Evolutionary conservation across 768 basidiomycete genomes (phyloP).

Genomic region (Boletus fagicola): DNA sequence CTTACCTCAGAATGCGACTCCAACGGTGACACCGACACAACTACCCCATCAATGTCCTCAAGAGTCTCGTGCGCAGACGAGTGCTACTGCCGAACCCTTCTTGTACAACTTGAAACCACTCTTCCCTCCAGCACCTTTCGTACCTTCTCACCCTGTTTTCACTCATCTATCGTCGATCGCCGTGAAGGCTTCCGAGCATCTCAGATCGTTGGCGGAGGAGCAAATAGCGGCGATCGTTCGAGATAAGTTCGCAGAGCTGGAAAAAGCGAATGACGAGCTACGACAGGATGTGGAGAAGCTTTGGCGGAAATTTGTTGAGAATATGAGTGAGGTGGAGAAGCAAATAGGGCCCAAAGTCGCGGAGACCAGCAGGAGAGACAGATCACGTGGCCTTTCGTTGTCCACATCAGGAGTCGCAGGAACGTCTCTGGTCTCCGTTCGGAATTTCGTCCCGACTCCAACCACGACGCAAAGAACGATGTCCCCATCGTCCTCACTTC

Average conservation of each 20-base stretch:
- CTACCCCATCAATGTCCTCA: slow-evolving; percentile 27
- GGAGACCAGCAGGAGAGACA: slow-evolving; percentile 23
- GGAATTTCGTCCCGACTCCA: slow-evolving; percentile 55
- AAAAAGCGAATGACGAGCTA: slow-evolving; percentile 52
- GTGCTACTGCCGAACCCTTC: slow-evolving; percentile 31
- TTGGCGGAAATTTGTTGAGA: slow-evolving; percentile 59
- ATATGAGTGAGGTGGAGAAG: slow-evolving; percentile 44
- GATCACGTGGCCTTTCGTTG: slow-evolving; percentile 19
- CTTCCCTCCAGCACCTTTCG: slow-evolving; percentile 75
- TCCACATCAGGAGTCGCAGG: slow-evolving; percentile 26
- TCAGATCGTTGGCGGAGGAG: slow-evolving; percentile 58
- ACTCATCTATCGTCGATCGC: slow-evolving; percentile 61
- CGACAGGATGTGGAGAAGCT: slow-evolving; percentile 57
- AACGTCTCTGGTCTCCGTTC: slow-evolving; percentile 42
- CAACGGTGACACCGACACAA: slow-evolving; percentile 28
- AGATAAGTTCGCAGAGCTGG: slow-evolving; percentile 55
- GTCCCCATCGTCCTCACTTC: slow-evolving; percentile 38
- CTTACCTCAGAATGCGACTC: slow-evolving; percentile 32
- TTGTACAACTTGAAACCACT: slow-evolving; percentile 57
- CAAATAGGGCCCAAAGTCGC: slow-evolving; percentile 28
- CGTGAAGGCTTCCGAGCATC: slow-evolving; percentile 47
- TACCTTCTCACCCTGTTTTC: slow-evolving; percentile 72
- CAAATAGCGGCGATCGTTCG: slow-evolving; percentile 52
- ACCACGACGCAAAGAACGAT: slow-evolving; percentile 36
- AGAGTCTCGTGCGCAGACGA: slow-evolving; percentile 25